These are phyloP conservation scores for Wickerhamiella sergipiensis DNA, from an alignment of 805 yeast species.

Conservation along the genomic window DNA sequence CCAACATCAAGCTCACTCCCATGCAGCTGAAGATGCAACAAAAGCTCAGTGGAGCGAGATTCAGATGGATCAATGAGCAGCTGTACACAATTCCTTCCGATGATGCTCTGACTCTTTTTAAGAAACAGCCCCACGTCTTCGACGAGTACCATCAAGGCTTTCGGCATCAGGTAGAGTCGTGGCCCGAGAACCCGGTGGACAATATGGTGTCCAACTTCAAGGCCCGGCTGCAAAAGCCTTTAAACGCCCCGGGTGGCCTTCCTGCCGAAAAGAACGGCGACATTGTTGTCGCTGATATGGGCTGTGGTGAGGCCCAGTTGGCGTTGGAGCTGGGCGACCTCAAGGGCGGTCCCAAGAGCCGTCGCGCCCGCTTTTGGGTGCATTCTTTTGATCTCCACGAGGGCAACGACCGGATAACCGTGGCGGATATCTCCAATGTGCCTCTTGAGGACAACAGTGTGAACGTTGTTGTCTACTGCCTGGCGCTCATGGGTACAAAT, in stretches of 20 bases:
- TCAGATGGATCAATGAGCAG: conserved; percentile 97
- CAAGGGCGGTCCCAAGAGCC: conserved; percentile 24
- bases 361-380: conserved; percentile 36
- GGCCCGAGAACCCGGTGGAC: conserved; percentile 99
- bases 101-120: conserved; percentile 57
- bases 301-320: conserved; percentile 94
- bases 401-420: conserved; percentile 81
- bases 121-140: conserved; percentile 74
- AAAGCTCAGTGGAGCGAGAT: conserved; percentile 85
- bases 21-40: conserved; percentile 92
- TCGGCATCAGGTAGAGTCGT: conserved; percentile 82
- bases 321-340: conserved; percentile 45
- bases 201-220: conserved; percentile 64
- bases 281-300: conserved; percentile 92
- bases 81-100: conserved; percentile 77
- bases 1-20: conserved; percentile 46
- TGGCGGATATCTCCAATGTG: conserved; percentile 88
- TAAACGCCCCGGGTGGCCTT: conserved; percentile 91
- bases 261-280: conserved; percentile 42
- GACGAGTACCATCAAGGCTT: conserved; percentile 95
- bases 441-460: conserved; percentile 73
- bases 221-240: conserved; percentile 35
- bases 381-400: conserved; percentile 87
- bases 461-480: conserved; percentile 80
- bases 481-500: conserved; percentile 95